Evolutionary conservation across 2,329 filamentous ascomycete genomes (phyloP).

Genomic region (Herpotrichia juniperi): DNA sequence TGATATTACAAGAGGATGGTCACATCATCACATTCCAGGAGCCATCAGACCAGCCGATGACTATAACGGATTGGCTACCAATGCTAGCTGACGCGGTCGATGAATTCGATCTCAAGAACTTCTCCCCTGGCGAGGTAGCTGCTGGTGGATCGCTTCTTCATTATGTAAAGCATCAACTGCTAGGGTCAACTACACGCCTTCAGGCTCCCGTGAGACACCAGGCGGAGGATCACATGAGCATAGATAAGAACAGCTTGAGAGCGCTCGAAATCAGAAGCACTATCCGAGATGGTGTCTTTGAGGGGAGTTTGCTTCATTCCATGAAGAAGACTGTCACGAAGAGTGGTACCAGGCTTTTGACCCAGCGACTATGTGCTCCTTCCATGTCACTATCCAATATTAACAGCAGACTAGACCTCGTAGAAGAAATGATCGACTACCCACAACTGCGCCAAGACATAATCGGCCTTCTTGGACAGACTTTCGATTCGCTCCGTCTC

Average conservation of each 20-base stretch:
- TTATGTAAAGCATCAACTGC: constrained; percentile 81
- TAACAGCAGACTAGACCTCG: constrained; percentile 78
- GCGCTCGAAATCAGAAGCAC: constrained; percentile 90
- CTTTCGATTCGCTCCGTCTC: constrained; percentile 84
- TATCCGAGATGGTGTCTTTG: constrained; percentile 76
- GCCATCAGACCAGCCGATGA: constrained; percentile 50
- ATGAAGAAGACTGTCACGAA: constrained; percentile 89
- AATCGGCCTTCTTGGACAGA: constrained; percentile 70
- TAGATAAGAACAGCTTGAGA: constrained; percentile 89
- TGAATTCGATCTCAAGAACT: constrained; percentile 57
- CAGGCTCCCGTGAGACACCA: constrained; percentile 80
- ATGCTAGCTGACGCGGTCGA: constrained; percentile 79
- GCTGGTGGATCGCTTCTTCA: constrained; percentile 83
- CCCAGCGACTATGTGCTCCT: constrained; percentile 85
- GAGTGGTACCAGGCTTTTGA: constrained; percentile 83
- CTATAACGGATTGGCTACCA: constrained; percentile 70
- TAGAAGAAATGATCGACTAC: constrained; percentile 73
- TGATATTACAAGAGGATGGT: constrained; percentile 75
- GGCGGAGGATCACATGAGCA: constrained; percentile 78
- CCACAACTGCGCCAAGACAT: constrained; percentile 73
- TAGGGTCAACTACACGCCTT: constrained; percentile 78
- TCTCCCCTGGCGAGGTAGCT: constrained; percentile 71
- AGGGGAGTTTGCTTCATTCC: constrained; percentile 89
- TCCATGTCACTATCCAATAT: constrained; percentile 87
- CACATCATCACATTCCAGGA: constrained; percentile 77